Base-by-base conservation (phyloP, 495 filamentous ascomycete genomes). In the Xylaria scruposa region DNA sequence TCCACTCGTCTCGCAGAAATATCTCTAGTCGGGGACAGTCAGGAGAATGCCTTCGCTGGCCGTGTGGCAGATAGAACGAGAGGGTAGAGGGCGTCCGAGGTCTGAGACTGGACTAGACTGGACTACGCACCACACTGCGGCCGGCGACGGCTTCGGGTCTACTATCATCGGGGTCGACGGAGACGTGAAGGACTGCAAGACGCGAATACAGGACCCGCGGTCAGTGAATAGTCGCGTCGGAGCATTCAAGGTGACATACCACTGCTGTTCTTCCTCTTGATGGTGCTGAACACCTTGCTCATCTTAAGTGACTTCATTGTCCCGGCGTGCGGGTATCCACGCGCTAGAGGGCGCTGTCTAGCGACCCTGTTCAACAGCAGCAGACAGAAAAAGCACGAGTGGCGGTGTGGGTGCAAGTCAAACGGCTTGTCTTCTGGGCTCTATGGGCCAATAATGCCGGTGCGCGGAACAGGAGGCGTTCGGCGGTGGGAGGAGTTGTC, bases 1-100 rank as follows among this genome's bases (percentile, higher is more conserved):
- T 67, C 86, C 87, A 31, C 88, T 91, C 21, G 92, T 93, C 80
- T 94, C 90, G 86, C 94, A 97, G 79, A 98, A 98, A 75, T 80
- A 78, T 80, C 81, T 82, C 82, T 86, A 69, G 29, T 51, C 29
- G 70, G 51, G 17, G 40, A 54, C 42, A 73, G 59, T 70, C 46
- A 70, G 68, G 59, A 62, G 46, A 26, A n/a, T 19, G 68, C 36
- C 59, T 68, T 72, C 61, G 47, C 62, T 54, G 26, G 47, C 4
- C 33, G 53, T 54, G 24, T 61, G 29, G 58, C 21, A 54, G 38
- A 53, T 63, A 54, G 44, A 24, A 53, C n/a, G 29, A 40, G 33
- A 46, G 46, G 15, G 19, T 17, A 31, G 4, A 19, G 36, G 15
- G 46, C n/a, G 62, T 47, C 42, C 1, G 66, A 64, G 51, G 46